Conservation (phyloP, 2,329 filamentous ascomycete species). For the Monilinia laxa region DNA sequence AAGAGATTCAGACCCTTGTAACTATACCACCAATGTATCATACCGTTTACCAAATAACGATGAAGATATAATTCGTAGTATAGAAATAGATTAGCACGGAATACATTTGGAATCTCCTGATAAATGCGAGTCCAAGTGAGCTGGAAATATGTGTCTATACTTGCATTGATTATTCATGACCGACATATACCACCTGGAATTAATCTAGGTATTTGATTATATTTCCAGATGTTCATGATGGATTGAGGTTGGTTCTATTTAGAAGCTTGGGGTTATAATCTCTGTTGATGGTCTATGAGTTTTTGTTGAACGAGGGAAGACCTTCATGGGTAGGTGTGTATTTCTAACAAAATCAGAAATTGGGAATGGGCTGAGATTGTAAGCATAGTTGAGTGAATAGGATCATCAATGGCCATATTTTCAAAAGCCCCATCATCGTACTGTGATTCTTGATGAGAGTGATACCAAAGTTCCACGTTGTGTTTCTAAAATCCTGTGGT, state of each 20-base stretch:
- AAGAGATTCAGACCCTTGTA: too few relatives aligned
- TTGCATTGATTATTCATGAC: neutral
- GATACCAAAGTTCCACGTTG: neutral
- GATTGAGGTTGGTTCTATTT: too few relatives aligned
- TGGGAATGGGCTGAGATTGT: too few relatives aligned
- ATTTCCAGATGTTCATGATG: too few relatives aligned
- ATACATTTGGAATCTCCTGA: neutral
- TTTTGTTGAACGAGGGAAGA: too few relatives aligned
- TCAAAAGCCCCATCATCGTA: neutral
- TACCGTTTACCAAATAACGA: neutral
- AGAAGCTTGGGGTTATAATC: too few relatives aligned
- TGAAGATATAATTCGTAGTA: neutral
- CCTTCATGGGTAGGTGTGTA: too few relatives aligned
- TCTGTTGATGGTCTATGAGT: too few relatives aligned
- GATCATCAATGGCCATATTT: too few relatives aligned
- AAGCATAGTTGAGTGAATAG: too few relatives aligned
- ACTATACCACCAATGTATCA: too few relatives aligned
- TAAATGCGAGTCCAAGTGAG: neutral
- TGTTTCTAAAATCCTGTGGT: neutral
- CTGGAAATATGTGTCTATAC: neutral
- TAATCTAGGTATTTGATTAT: neutral
- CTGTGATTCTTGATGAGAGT: neutral
- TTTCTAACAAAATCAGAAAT: too few relatives aligned
- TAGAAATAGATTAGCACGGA: neutral
- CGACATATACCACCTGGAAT: neutral